Conservation (phyloP, 805 yeast species). For the Suhomyces sp. region DNA sequence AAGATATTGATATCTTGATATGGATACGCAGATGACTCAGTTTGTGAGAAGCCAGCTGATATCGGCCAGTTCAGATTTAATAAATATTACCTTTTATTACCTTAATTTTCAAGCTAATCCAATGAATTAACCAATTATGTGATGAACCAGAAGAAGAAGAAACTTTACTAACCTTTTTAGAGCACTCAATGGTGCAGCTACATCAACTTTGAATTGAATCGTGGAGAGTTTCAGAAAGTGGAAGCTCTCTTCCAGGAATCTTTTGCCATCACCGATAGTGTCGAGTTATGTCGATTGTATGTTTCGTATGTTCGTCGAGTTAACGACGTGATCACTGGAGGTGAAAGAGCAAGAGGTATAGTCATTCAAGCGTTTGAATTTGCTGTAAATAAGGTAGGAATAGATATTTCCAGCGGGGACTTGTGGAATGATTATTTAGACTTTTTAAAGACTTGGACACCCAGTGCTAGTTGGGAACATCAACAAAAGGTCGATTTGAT, state of each 20-base stretch:
- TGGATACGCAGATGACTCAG: not conserved
- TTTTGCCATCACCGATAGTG: slow-evolving; percentile 58
- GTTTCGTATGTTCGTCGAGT: slow-evolving; percentile 72
- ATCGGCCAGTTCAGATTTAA: not conserved
- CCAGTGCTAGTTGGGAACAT: slow-evolving; percentile 77
- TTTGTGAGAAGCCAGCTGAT: not conserved
- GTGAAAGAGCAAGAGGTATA: slow-evolving; percentile 70
- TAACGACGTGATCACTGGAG: slow-evolving; percentile 71
- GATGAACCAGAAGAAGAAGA: not conserved
- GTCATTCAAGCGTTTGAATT: slow-evolving; percentile 81
- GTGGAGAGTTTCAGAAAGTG: slow-evolving; percentile 64
- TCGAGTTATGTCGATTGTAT: slow-evolving; percentile 73
- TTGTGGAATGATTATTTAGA: slow-evolving; percentile 84
- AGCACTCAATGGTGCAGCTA: slow-evolving; percentile 68
- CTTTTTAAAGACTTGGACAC: slow-evolving; percentile 74
- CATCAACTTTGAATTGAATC: slow-evolving; percentile 56
- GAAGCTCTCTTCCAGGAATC: slow-evolving; percentile 66
- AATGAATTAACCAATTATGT: not conserved
- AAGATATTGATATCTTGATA: not conserved
- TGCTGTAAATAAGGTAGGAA: slow-evolving; percentile 74
- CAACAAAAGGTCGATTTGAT: slow-evolving; percentile 76
- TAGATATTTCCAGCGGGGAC: slow-evolving; percentile 66
- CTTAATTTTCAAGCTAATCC: not conserved
- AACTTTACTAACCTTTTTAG: slow-evolving; percentile 21
- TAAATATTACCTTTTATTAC: not conserved